These are phyloP conservation scores for Psilocybe sp. DNA, from an alignment of 768 basidiomycete genomes.

Conservation along the genomic window DNA sequence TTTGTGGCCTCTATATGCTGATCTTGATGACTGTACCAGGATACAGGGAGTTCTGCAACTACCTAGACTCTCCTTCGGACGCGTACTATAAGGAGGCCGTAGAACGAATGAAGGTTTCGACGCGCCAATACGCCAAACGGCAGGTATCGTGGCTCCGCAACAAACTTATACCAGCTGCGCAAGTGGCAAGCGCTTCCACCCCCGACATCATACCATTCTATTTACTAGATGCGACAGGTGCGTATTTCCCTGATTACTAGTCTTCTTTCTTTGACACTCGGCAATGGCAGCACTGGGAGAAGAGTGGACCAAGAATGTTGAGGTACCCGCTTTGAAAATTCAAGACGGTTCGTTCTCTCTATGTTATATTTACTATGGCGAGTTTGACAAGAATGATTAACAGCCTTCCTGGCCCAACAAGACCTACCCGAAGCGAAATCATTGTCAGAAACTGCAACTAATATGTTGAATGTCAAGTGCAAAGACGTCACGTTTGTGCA, in stretches of 20 bases:
- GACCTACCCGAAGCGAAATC: conserved; percentile 52
- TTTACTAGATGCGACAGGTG: conserved; percentile 69
- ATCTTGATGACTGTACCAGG: conserved; percentile 42
- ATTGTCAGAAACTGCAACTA: conserved; percentile 53
- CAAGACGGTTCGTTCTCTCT: conserved; percentile 37
- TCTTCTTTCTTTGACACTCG: conserved; percentile 1
- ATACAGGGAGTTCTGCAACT: conserved; percentile 84
- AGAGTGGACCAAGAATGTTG: conserved; percentile 58
- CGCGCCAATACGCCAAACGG: conserved; percentile 86
- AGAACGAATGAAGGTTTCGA: conserved; percentile 82
- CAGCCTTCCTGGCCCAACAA: conserved; percentile 10
- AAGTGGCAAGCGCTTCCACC: conserved; percentile 40
- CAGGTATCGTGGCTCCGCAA: conserved; percentile 93
- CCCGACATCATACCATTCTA: conserved; percentile 36
- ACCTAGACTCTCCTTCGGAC: conserved; percentile 44
- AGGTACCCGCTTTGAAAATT: conserved; percentile 45
- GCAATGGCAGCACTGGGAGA: conserved; percentile 43
- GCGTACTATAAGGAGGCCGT: conserved; percentile 53
- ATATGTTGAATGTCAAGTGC: conserved; percentile 43
- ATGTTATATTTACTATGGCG: neutral
- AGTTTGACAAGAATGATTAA: neutral
- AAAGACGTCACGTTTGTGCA: conserved; percentile 46
- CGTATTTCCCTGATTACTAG: conserved; percentile 9
- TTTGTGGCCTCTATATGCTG: neutral
- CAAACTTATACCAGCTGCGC: conserved; percentile 76